A percentile compares a stretch with the other conserved stretches of the same genome.
These are phyloP conservation scores for Annulohypoxylon moriforme DNA, from an alignment of 495 filamentous ascomycete genomes.

Conservation along the genomic window DNA sequence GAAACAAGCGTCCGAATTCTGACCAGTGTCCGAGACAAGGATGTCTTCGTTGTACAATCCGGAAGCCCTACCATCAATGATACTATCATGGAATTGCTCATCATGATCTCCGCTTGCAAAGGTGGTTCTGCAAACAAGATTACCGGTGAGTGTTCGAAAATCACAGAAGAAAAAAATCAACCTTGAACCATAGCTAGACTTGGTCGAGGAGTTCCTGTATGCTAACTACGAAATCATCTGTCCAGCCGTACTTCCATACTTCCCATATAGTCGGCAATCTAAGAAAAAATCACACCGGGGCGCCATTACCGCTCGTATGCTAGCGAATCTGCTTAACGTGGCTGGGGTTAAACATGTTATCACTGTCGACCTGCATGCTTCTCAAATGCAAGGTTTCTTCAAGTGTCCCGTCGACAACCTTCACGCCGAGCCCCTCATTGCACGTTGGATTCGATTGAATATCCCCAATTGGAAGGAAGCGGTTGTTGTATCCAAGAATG, in stretches of 20 bases:
- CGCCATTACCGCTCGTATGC: constrained; percentile 95
- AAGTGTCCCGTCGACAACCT: constrained; percentile 97
- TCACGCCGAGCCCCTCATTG: constrained; percentile 94
- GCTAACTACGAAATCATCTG: constrained; percentile 33
- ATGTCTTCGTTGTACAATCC: constrained; percentile 98
- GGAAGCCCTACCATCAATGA: constrained; percentile 98
- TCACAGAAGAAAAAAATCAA: not conserved
- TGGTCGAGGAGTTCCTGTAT: constrained; percentile 42
- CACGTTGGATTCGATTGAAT: constrained; percentile 92
- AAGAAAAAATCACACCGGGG: constrained; percentile 99
- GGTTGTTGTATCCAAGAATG: constrained; percentile 97
- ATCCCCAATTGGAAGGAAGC: constrained; percentile 88
- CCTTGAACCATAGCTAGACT: constrained; percentile 12
- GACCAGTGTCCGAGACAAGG: constrained; percentile 94
- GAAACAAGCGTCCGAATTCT: constrained; percentile 96
- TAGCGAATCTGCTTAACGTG: constrained; percentile 91
- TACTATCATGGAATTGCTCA: constrained; percentile 97
- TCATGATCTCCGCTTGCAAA: constrained; percentile 99
- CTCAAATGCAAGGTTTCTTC: constrained; percentile 99
- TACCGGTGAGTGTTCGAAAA: constrained; percentile 73
- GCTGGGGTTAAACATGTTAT: constrained; percentile 97
- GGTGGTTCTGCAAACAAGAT: constrained; percentile 97
- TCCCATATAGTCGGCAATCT: constrained; percentile 97
- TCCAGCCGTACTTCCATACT: constrained; percentile 97
- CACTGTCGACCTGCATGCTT: constrained; percentile 95